A percentile compares a stretch with the other conserved stretches of the same genome.
Evolutionary conservation across 164 flowering plant species (phyloP).

Genomic region (Kingdonia uniflora): DNA sequence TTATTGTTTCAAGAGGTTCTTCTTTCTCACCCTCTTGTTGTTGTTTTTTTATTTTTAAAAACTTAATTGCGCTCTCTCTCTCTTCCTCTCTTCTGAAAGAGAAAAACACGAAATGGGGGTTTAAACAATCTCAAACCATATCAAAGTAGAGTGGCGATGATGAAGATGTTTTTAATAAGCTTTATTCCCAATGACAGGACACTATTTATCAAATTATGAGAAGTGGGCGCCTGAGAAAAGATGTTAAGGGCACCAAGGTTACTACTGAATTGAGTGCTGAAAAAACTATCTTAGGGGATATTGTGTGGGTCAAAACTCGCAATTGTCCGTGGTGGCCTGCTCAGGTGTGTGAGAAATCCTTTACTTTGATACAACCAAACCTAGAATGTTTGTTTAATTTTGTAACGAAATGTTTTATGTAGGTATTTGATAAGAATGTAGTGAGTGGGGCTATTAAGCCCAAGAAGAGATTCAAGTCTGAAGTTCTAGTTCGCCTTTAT

Average conservation of each 20-base stretch:
- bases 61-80: no score
- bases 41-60: no score
- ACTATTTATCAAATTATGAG: slow-evolving; percentile 14
- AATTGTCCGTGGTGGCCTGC: slow-evolving; percentile 54
- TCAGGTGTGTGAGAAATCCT: slow-evolving; percentile 30
- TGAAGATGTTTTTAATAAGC: no score
- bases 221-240: slow-evolving; percentile 9
- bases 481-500: slow-evolving; percentile 55
- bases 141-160: no score
- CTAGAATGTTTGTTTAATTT: no score
- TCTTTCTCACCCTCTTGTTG: no score
- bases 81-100: no score
- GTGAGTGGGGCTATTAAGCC: slow-evolving; percentile 24
- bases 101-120: no score
- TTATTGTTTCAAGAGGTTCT: no score
- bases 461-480: slow-evolving; percentile 20
- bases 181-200: no score
- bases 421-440: slow-evolving; percentile 45
- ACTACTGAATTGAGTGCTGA: slow-evolving; percentile 8
- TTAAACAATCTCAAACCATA: no score
- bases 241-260: slow-evolving; percentile 9
- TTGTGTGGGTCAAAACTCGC: slow-evolving; percentile 36
- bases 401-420: slow-evolving; percentile 27
- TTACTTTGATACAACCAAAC: no score
- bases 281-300: slow-evolving; percentile 28